Base-by-base conservation (phyloP, 495 filamentous ascomycete genomes). In the Podospora bellae-mahoneyi region DNA sequence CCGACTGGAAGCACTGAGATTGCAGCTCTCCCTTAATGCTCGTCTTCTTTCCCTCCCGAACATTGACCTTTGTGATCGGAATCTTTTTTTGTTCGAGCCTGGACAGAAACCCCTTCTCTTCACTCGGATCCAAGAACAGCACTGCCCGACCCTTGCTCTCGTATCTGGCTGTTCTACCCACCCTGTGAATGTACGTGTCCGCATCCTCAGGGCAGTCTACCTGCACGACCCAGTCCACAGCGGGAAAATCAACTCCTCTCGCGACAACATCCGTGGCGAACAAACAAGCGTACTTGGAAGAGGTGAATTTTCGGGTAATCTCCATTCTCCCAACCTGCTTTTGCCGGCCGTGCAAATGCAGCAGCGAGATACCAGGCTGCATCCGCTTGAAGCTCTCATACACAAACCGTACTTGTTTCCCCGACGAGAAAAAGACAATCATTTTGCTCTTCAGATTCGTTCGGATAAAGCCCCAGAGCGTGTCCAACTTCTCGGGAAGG, bases 201-300 rank as follows among this genome's bases (percentile, higher is more conserved):
- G 90, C 91, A 78, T 99, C 95, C 78, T 99, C 95, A 0, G 95
- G 95, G 68, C 92, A 96, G 76, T 99, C 95, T 30, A 92, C 78
- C 74, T 99, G 95, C 59, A 98, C 89, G 10, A 99, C 95, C 93
- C 95, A 99, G 76, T 98, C 95, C 1, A 99, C 94, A 15, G 93
- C 92, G 0, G 95, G 95, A 76, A 99, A 97, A 76, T 99, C 95
- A 9, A 99, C 84, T 64, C 95, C 95, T 71, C 95, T 85, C 0
- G 95, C 95, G 44, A 93, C 92, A 34, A 99, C 92, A 75, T 99
- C 95, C 0, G 95, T 99, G 1, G 94, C 92, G 73, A 99, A 97
- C 1, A 99, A 85, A 72, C 96, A 97, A 3, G 89, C 87, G 56
- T 91, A 83, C 72, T 94, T 91, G 2, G 93, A 84, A 13, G 88